phyloP scores from a whole-genome alignment of 1,284 basidiomycete species.

The Phellinidium pouzarii region DNA sequence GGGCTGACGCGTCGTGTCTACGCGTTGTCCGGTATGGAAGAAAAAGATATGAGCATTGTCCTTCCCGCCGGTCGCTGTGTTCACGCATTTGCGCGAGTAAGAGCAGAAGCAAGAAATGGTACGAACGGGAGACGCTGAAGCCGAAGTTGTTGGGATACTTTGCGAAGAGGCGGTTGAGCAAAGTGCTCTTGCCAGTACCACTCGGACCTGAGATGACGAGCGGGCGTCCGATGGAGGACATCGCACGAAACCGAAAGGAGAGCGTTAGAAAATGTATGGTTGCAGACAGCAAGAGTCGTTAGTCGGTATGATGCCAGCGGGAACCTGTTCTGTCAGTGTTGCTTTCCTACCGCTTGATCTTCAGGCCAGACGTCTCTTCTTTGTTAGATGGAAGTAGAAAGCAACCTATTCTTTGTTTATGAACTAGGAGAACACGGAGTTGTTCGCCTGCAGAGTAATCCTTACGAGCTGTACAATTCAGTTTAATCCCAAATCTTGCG shows the following conservation, averaged over 20 bases:
- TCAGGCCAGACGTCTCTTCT: too few species aligned
- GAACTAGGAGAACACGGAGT: too few species aligned
- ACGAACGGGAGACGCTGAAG: conserved; percentile 90
- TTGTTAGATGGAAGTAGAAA: too few species aligned
- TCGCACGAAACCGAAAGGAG: neutral
- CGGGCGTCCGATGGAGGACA: conserved; percentile 35
- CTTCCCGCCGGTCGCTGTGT: neutral
- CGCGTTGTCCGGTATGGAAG: neutral
- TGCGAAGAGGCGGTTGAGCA: conserved; percentile 78
- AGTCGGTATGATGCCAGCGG: too few species aligned
- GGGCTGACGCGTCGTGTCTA: conserved; percentile 89
- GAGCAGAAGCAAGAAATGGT: conserved; percentile 2
- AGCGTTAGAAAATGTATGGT: neutral
- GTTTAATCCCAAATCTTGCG: too few species aligned
- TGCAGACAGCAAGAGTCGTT: neutral
- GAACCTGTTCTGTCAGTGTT: too few species aligned
- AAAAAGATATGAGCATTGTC: neutral
- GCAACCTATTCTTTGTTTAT: too few species aligned
- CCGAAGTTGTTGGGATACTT: conserved; percentile 85
- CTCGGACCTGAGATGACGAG: conserved; percentile 81
- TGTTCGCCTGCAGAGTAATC: too few species aligned
- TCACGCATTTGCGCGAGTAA: neutral
- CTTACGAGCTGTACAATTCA: too few species aligned
- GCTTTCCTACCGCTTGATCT: too few species aligned
- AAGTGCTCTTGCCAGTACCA: conserved; percentile 92